Conservation (phyloP, 2,329 filamentous ascomycete genomes). For the Ophiostoma ulmi region DNA sequence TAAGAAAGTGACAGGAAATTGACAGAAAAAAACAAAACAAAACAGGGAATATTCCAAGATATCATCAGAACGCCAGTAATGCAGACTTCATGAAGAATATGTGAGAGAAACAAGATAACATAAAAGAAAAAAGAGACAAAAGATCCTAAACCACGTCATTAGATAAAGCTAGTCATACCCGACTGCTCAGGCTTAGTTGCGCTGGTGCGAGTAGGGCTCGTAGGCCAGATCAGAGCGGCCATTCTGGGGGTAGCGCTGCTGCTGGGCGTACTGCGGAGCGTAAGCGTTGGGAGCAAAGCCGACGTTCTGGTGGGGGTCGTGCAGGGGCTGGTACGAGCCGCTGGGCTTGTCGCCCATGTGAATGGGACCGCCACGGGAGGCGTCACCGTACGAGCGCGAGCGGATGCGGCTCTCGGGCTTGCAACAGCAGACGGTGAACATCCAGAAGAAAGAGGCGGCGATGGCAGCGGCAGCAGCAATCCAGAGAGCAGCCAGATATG, state of each 20-base stretch:
- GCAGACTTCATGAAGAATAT: conserved; percentile 15
- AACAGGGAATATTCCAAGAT: conserved; percentile 6
- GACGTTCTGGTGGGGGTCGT: conserved; percentile 36
- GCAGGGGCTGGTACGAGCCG: conserved; percentile 43
- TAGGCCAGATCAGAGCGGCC: conserved; percentile 52
- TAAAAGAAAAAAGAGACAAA: conserved; percentile 13
- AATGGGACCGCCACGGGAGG: conserved; percentile 22
- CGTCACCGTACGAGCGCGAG: conserved; percentile 29
- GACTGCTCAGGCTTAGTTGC: conserved; percentile 38
- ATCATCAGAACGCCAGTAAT: conserved; percentile 23
- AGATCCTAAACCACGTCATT: not conserved
- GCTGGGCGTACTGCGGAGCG: conserved; percentile 31
- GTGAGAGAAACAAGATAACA: not conserved
- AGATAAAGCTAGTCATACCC: not conserved
- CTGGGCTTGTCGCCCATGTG: conserved; percentile 48
- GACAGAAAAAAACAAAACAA: conserved; percentile 3
- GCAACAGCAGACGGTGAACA: conserved; percentile 89
- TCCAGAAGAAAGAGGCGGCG: conserved; percentile 79
- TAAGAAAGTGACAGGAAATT: not conserved
- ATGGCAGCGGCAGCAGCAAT: conserved; percentile 72
- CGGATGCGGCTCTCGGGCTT: conserved; percentile 49
- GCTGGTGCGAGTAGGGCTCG: conserved; percentile 57
- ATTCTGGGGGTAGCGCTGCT: conserved; percentile 39
- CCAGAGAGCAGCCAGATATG: conserved; percentile 71
- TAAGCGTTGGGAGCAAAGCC: conserved; percentile 29